A percentile compares a stretch with the other conserved stretches of the same genome.
Evolutionary conservation across 2,329 filamentous ascomycete genomes (phyloP).

Genomic region (Trichoderma aggressivum): DNA sequence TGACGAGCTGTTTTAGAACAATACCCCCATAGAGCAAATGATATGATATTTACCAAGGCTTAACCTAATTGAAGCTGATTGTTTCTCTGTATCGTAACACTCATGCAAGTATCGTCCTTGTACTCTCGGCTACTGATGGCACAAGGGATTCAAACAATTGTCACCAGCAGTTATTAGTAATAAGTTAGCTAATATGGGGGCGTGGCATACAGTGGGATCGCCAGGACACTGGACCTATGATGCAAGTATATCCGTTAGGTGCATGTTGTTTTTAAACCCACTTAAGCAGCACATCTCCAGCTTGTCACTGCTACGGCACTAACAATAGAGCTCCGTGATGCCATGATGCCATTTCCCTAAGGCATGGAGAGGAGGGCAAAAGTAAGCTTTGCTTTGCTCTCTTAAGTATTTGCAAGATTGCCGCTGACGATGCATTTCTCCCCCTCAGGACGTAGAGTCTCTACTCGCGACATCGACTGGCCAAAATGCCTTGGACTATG

Average conservation of each 20-base stretch:
- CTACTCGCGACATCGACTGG: slow-evolving; percentile 35
- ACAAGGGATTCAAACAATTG: background rate
- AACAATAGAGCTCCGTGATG: slow-evolving; percentile 1
- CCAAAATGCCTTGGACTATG: slow-evolving; percentile 65
- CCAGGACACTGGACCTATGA: background rate
- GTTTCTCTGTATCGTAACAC: background rate
- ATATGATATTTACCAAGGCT: background rate
- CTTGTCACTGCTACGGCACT: background rate
- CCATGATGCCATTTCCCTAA: slow-evolving; percentile 17
- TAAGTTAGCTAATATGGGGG: background rate
- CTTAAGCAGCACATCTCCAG: background rate
- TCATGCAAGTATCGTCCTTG: background rate
- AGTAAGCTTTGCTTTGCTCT: slow-evolving; percentile 27
- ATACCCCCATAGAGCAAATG: background rate
- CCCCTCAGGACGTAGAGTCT: slow-evolving; percentile 39
- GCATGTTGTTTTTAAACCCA: background rate
- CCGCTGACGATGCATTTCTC: slow-evolving; percentile 10
- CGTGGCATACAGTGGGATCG: background rate
- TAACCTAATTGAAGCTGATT: too few species aligned
- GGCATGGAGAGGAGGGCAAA: slow-evolving; percentile 40
- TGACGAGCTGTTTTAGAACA: slow-evolving; percentile 6
- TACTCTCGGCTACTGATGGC: background rate
- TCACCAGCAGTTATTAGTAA: background rate
- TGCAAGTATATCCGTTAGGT: background rate
- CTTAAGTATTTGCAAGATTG: background rate